These are phyloP conservation scores for Lojkania enalia DNA, from an alignment of 2,329 filamentous ascomycete genomes.

Conservation along the genomic window DNA sequence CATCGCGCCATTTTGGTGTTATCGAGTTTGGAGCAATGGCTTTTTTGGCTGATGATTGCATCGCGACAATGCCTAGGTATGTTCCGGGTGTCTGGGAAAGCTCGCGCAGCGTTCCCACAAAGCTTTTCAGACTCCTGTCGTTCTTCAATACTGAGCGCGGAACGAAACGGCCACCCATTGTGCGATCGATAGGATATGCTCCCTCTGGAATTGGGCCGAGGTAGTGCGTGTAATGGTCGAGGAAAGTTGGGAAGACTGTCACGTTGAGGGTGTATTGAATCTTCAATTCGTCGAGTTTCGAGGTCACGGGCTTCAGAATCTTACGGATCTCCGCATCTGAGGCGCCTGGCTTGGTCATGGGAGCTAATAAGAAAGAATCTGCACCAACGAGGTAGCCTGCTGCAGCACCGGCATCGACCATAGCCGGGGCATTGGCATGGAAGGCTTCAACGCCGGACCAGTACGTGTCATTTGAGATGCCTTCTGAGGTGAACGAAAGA, in stretches of 20 bases:
- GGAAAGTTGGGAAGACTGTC: constrained; percentile 26
- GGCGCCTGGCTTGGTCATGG: constrained; percentile 13
- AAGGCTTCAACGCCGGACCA: constrained; percentile 15
- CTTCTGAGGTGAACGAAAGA: constrained; percentile 27
- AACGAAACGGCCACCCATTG: neutral
- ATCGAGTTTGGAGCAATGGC: constrained; percentile 1
- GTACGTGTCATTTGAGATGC: constrained; percentile 20
- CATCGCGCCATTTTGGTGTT: neutral
- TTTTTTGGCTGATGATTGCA: neutral
- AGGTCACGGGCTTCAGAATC: constrained; percentile 26
- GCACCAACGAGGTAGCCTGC: constrained; percentile 6
- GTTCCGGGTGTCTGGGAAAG: neutral
- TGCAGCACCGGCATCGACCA: constrained; percentile 14
- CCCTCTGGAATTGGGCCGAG: constrained; percentile 28
- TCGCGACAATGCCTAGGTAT: neutral
- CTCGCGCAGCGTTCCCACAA: neutral
- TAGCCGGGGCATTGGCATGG: constrained; percentile 6
- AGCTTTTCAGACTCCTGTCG: neutral
- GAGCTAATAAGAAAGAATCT: constrained; percentile 4
- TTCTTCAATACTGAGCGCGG: neutral
- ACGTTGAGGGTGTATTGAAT: constrained; percentile 26
- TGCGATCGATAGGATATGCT: neutral
- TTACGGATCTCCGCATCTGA: constrained; percentile 11
- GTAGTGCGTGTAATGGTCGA: constrained; percentile 29
- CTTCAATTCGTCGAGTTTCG: constrained; percentile 18